Conservation (phyloP, 1,139 yeast species). For the Wickerhamomyces sp. region DNA sequence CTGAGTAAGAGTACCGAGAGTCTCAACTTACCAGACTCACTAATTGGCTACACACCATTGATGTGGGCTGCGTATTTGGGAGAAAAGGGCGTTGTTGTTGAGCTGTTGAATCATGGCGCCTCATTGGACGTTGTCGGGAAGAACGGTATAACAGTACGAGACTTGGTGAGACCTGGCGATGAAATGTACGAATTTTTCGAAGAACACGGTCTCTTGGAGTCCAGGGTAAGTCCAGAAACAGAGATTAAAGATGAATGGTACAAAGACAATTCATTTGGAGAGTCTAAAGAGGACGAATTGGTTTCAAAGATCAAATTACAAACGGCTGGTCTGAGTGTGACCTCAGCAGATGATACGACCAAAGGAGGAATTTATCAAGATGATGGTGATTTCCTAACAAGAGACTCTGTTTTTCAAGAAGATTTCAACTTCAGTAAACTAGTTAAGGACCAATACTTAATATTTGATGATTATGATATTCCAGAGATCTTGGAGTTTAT, state of each 20-base stretch:
- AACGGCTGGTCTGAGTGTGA: slow-evolving; percentile 33
- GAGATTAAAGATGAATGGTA: slow-evolving; percentile 25
- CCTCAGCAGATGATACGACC: slow-evolving; percentile 11
- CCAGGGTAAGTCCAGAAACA: slow-evolving; percentile 16
- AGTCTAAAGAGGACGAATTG: slow-evolving; percentile 31
- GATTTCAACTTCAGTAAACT: slow-evolving; percentile 29
- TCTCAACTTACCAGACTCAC: slow-evolving; percentile 31
- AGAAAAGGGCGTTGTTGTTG: slow-evolving; percentile 29
- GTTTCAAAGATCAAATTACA: slow-evolving; percentile 47
- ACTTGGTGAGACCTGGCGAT: slow-evolving; percentile 33
- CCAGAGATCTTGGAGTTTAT: slow-evolving; percentile 54
- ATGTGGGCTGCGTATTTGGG: slow-evolving; percentile 44
- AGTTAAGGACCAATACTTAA: slow-evolving; percentile 35
- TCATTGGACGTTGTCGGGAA: slow-evolving; percentile 30
- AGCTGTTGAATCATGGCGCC: slow-evolving; percentile 34
- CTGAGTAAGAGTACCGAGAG: slow-evolving; percentile 10
- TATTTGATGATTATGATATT: slow-evolving; percentile 64
- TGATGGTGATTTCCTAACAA: slow-evolving; percentile 7
- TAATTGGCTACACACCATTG: slow-evolving; percentile 39
- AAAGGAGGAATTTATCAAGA: slow-evolving; percentile 23
- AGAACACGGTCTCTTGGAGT: slow-evolving; percentile 30
- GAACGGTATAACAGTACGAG: slow-evolving; percentile 33
- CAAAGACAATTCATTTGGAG: slow-evolving; percentile 19
- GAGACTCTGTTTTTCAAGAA: slow-evolving; percentile 14
- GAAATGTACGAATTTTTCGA: slow-evolving; percentile 33